Evolutionary conservation across 2,329 filamentous ascomycete species (phyloP).

Genomic region (Fusarium sp.): DNA sequence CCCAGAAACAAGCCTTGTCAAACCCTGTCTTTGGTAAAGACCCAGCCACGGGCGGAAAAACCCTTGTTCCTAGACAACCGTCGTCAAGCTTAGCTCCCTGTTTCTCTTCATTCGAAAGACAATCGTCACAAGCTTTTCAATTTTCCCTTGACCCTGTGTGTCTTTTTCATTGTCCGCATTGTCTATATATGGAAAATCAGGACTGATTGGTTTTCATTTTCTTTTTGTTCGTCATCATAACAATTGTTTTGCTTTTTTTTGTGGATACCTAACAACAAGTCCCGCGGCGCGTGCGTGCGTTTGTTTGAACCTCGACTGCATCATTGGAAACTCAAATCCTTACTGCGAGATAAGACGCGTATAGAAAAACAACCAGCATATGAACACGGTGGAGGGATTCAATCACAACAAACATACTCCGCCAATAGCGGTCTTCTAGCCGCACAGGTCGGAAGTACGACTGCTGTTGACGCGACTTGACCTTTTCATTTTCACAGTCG

Average conservation of each 20-base stretch:
- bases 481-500: not conserved
- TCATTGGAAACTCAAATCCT: conserved; percentile 29
- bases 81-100: conserved; percentile 20
- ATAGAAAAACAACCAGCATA: conserved; percentile 12
- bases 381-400: conserved; percentile 9
- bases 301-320: conserved; percentile 23
- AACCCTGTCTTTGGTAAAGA: not conserved
- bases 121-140: conserved; percentile 23
- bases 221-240: not conserved
- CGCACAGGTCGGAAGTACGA: not conserved
- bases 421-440: not conserved
- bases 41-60: conserved; percentile 38
- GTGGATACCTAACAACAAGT: conserved; percentile 19
- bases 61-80: conserved; percentile 30
- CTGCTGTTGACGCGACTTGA: conserved; percentile 30
- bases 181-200: not conserved
- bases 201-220: not conserved
- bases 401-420: not conserved
- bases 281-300: conserved; percentile 38
- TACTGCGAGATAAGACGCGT: conserved; percentile 25
- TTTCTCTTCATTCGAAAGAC: conserved; percentile 13
- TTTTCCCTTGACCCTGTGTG: conserved; percentile 11
- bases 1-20: conserved; percentile 10
- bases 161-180: not conserved
- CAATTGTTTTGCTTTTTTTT: conserved; percentile 12